A percentile compares a stretch with the other conserved stretches of the same genome.
Evolutionary conservation across 805 yeast genomes (phyloP).

Genomic region (Suhomyces kilbournensis): DNA sequence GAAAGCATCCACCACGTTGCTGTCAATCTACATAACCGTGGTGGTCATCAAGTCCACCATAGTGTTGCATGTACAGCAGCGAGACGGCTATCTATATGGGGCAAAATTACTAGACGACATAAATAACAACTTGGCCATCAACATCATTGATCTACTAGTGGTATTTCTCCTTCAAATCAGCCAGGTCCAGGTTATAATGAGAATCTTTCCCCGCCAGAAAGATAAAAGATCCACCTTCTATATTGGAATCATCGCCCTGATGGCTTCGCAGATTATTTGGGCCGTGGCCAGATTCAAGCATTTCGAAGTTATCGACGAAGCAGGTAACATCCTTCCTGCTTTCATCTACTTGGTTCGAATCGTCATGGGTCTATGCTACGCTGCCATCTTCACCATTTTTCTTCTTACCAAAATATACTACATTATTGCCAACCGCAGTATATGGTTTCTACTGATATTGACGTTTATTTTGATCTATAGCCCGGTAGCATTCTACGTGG

Average conservation of each 20-base stretch:
- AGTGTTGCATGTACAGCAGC: slow-evolving; percentile 47
- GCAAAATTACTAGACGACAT: slow-evolving; percentile 43
- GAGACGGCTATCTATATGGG: slow-evolving; percentile 41
- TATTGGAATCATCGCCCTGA: slow-evolving; percentile 53
- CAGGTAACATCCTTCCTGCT: slow-evolving; percentile 62
- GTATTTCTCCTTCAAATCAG: slow-evolving; percentile 58
- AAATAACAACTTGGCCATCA: slow-evolving; percentile 44
- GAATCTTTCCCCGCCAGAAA: slow-evolving; percentile 61
- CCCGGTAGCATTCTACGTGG: slow-evolving; percentile 68
- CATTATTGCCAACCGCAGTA: slow-evolving; percentile 45
- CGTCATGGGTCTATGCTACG: slow-evolving; percentile 65
- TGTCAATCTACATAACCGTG: slow-evolving; percentile 54
- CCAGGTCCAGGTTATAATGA: slow-evolving; percentile 69
- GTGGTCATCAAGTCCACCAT: slow-evolving; percentile 48
- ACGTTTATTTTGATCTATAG: slow-evolving; percentile 55
- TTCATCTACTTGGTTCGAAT: slow-evolving; percentile 72
- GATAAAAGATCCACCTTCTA: slow-evolving; percentile 64
- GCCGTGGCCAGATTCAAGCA: slow-evolving; percentile 56
- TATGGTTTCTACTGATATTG: slow-evolving; percentile 55
- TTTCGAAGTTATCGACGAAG: slow-evolving; percentile 37
- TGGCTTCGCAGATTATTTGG: slow-evolving; percentile 64
- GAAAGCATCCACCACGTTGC: slow-evolving; percentile 47
- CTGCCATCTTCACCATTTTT: slow-evolving; percentile 58
- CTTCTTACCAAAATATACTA: slow-evolving; percentile 50
- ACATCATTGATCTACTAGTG: slow-evolving; percentile 55